Evolutionary conservation across 2,329 filamentous ascomycete genomes (phyloP).

Genomic region (Neospermospora avenae): DNA sequence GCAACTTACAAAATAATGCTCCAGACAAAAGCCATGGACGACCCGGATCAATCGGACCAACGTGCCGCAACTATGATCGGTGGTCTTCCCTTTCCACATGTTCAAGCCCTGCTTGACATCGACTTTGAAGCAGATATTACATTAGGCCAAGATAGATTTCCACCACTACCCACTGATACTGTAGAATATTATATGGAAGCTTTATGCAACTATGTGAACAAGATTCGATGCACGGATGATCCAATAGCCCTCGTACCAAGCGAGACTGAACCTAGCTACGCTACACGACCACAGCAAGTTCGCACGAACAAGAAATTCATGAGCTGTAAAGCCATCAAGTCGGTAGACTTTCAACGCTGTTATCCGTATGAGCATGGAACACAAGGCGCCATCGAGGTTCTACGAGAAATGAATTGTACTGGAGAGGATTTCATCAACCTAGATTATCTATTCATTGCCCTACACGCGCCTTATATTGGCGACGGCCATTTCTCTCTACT

Average conservation of each 20-base stretch:
- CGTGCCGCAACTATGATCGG: no score
- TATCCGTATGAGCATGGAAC: not conserved
- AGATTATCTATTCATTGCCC: not conserved
- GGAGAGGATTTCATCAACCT: not conserved
- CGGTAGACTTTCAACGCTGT: not conserved
- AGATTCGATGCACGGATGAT: not conserved
- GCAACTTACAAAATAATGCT: no score
- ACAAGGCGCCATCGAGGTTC: not conserved
- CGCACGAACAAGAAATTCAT: not conserved
- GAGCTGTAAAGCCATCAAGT: not conserved
- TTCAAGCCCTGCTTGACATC: not conserved
- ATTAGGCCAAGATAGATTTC: not conserved
- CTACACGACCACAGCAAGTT: not conserved
- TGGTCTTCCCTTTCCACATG: not conserved
- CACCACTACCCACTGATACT: not conserved
- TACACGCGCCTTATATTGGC: not conserved
- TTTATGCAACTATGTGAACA: not conserved
- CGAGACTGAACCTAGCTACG: not conserved
- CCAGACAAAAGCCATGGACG: no score
- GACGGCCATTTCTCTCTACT: not conserved
- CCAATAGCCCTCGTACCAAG: no score
- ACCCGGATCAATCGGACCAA: no score
- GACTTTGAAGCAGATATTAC: not conserved
- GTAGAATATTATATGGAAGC: not conserved
- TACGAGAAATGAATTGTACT: not conserved